Percentiles rank a stretch among this genome's conserved stretches.
These are phyloP conservation scores for Phlebiopsis flavidoalba DNA, from an alignment of 768 basidiomycete species.

Conservation along the genomic window DNA sequence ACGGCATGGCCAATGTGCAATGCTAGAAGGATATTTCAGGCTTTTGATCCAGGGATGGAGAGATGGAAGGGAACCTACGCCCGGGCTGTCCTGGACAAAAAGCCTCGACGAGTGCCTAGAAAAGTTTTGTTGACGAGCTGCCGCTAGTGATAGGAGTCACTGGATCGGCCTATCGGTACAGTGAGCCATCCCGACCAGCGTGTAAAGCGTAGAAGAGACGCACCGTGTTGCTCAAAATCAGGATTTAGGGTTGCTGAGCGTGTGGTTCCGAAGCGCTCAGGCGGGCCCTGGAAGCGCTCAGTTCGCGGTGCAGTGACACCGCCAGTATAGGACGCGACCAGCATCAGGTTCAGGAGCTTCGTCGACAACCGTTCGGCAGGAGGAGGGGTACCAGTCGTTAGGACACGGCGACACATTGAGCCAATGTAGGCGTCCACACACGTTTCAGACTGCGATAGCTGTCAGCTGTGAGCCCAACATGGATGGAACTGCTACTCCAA, in stretches of 20 bases:
- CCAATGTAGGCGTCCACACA: slow-evolving; percentile 19
- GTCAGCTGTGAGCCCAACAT: slow-evolving; percentile 14
- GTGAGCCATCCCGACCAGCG: not conserved
- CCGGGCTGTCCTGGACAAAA: slow-evolving; percentile 24
- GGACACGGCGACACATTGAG: too few relatives aligned
- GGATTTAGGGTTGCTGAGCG: slow-evolving; percentile 22
- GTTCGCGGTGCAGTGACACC: slow-evolving; percentile 17
- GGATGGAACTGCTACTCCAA: slow-evolving; percentile 21
- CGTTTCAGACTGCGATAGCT: slow-evolving; percentile 21
- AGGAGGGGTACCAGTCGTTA: slow-evolving; percentile 24
- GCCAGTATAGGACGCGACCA: slow-evolving; percentile 16
- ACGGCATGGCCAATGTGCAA: slow-evolving; percentile 19
- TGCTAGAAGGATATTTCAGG: slow-evolving; percentile 13
- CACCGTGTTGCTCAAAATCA: slow-evolving; percentile 22
- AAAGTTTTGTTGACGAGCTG: slow-evolving; percentile 16
- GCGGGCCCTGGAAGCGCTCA: too few relatives aligned
- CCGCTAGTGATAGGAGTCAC: slow-evolving; percentile 25
- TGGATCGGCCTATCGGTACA: slow-evolving; percentile 17
- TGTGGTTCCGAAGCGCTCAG: slow-evolving; percentile 25
- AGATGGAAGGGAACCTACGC: slow-evolving; percentile 14
- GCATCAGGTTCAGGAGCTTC: slow-evolving; percentile 20
- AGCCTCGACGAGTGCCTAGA: slow-evolving; percentile 21
- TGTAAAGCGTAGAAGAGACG: not conserved
- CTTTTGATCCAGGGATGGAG: not conserved
- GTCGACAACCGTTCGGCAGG: slow-evolving; percentile 18